These are phyloP conservation scores for Trichoderma cornu-damae DNA, from an alignment of 2,329 filamentous ascomycete species.

Conservation along the genomic window DNA sequence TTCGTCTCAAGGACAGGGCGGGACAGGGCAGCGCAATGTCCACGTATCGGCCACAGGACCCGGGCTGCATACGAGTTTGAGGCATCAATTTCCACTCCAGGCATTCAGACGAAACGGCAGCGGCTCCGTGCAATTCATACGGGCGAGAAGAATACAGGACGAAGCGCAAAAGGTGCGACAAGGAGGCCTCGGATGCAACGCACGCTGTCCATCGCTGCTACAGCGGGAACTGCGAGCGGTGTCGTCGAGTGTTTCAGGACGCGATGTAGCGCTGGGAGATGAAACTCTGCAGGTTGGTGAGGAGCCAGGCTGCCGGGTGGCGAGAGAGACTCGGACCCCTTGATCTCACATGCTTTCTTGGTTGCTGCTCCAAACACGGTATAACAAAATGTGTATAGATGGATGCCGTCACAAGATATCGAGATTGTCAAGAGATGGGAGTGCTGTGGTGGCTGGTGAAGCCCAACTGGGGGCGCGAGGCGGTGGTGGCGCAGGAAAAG, in stretches of 20 bases:
- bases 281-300: slow-evolving; percentile 1
- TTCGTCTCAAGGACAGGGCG: neutral
- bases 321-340: neutral
- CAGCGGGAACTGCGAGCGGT: neutral
- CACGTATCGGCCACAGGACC: neutral
- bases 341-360: neutral
- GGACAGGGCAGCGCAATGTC: neutral
- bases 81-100: neutral
- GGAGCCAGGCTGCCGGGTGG: neutral
- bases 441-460: slow-evolving; percentile 1
- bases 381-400: neutral
- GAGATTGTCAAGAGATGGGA: neutral
- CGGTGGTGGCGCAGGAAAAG: neutral
- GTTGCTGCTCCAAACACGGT: neutral
- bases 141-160: neutral
- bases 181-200: slow-evolving; percentile 8
- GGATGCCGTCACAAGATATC: neutral
- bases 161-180: slow-evolving; percentile 5
- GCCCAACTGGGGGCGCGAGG: neutral
- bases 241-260: slow-evolving; percentile 14
- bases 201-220: neutral
- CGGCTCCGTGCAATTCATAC: neutral
- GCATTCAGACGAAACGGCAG: neutral
- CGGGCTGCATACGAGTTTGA: neutral
- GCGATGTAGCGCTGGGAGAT: neutral